phyloP scores from a whole-genome alignment of 352 stramenopile genomes.

The Globisporangium echinulatum region DNA sequence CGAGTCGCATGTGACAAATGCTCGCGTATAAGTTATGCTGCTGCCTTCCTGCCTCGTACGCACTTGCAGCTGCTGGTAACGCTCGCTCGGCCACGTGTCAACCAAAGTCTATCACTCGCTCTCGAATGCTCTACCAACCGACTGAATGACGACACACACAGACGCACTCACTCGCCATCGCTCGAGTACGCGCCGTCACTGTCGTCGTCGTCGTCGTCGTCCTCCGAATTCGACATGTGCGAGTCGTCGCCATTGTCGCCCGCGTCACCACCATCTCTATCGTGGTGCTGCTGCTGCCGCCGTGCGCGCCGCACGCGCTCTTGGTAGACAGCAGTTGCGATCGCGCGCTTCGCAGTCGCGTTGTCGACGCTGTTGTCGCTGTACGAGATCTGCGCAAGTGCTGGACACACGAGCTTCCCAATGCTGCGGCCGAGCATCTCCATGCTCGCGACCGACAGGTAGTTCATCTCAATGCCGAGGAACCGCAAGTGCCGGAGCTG shows the following conservation, averaged over 20 bases:
- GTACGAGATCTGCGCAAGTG: constrained; percentile 83
- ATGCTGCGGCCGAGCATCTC: constrained; percentile 82
- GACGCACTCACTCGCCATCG: constrained; percentile 21
- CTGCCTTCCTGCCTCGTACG: too few species aligned
- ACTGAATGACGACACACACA: background rate
- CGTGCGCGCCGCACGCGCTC: constrained; percentile 61
- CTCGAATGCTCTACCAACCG: background rate
- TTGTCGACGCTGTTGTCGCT: constrained; percentile 82
- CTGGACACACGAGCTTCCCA: constrained; percentile 71
- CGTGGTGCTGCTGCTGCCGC: constrained; percentile 41
- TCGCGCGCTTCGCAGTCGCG: constrained; percentile 61
- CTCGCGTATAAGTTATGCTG: too few species aligned
- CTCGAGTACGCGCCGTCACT: constrained; percentile 21
- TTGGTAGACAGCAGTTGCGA: constrained; percentile 69
- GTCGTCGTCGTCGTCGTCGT: constrained; percentile 20
- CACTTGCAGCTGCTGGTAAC: too few species aligned
- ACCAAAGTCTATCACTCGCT: too few species aligned
- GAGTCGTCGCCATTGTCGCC: constrained; percentile 28
- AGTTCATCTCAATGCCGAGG: constrained; percentile 84
- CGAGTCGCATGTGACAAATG: too few species aligned
- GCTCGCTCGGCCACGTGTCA: too few species aligned
- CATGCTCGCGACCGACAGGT: constrained; percentile 75
- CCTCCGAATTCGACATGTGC: constrained; percentile 15
- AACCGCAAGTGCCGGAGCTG: constrained; percentile 58
- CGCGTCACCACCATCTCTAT: constrained; percentile 13